Base-by-base conservation (phyloP, 2,329 filamentous ascomycete genomes). In the Aspergillus eucalypticola region DNA sequence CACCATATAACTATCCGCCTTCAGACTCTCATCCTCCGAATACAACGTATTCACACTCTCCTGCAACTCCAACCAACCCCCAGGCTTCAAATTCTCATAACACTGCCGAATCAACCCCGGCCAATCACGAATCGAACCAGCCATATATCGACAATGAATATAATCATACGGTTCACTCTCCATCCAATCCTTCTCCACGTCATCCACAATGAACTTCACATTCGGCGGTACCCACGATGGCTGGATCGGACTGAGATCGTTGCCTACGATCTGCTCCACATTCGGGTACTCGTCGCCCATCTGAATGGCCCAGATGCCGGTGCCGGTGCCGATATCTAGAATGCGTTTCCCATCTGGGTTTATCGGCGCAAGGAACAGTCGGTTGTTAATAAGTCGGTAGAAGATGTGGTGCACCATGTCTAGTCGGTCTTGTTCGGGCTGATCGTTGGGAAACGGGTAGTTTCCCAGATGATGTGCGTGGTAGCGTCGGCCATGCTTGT, bases 201-300 rank as follows among this genome's bases (percentile, higher is more conserved):
- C 74, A 35, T 75, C 72, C 3, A 76, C 65, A 4, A 73, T 42
- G 53, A 76, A 76, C n/a, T 62, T 64, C 5, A 74, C 61, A 46
- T 75, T 75, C 3, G 72, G 69, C 10, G 74, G 75, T 3, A 75
- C 66, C 73, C 77, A 82, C 38, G 67, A 64, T 15, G 71, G 68
- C 60, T 73, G 70, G 57, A 73, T 73, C 11, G 81, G 80, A 11
- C 78, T 80, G 49, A 83, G 75, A 60, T 83, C 81, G 15, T 75
- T 81, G 23, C 81, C 82, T 6, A 77, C 73, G 48, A 84, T 60
- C 3, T 74, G 32, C 72, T 29, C 69, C 19, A 79, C 76, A 41
- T 65, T 63, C 19, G 77, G 75, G 56, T 74, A 68, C 41, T 70
- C 59, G 67, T 78, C 64, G 59, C 70, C 73, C 8, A 75, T 72